Percentiles rank a stretch among this genome's conserved stretches.
phyloP scores from a whole-genome alignment of 495 filamentous ascomycete genomes.

The Lophium mytilinum region DNA sequence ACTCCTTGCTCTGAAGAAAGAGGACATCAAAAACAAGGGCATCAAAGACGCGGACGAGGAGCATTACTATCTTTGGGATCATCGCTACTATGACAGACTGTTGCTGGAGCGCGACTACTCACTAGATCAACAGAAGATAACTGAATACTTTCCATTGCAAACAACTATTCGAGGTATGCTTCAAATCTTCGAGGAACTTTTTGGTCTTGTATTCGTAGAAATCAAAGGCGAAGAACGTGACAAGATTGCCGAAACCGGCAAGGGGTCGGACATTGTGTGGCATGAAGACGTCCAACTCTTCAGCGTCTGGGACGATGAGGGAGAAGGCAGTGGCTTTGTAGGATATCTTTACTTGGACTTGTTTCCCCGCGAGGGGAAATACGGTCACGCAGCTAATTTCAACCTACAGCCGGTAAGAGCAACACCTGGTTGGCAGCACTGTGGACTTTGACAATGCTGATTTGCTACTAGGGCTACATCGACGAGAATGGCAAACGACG shows the following conservation, averaged over 20 bases:
- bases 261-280: conserved; percentile 61
- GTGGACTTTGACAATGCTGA: not conserved
- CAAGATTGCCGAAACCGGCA: conserved; percentile 46
- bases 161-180: conserved; percentile 86
- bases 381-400: conserved; percentile 46
- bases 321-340: conserved; percentile 56
- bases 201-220: conserved; percentile 86
- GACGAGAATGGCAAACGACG: conserved; percentile 49
- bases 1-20: conserved; percentile 71
- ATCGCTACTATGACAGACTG: conserved; percentile 77
- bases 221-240: conserved; percentile 54
- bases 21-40: conserved; percentile 54
- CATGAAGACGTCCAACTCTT: conserved; percentile 63
- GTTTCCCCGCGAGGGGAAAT: conserved; percentile 59
- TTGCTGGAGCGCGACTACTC: conserved; percentile 88
- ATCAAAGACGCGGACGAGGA: conserved; percentile 51
- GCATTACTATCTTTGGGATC: conserved; percentile 88
- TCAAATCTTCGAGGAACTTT: conserved; percentile 85
- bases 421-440: not conserved
- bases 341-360: conserved; percentile 67
- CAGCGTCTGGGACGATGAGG: conserved; percentile 63
- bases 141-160: conserved; percentile 88
- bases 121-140: conserved; percentile 80
- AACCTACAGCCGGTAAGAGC: conserved; percentile 37
- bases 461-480: conserved; percentile 40